phyloP scores from a whole-genome alignment of 176 grass and related monocot genomes.

The Hsuehochloa calcarea region DNA sequence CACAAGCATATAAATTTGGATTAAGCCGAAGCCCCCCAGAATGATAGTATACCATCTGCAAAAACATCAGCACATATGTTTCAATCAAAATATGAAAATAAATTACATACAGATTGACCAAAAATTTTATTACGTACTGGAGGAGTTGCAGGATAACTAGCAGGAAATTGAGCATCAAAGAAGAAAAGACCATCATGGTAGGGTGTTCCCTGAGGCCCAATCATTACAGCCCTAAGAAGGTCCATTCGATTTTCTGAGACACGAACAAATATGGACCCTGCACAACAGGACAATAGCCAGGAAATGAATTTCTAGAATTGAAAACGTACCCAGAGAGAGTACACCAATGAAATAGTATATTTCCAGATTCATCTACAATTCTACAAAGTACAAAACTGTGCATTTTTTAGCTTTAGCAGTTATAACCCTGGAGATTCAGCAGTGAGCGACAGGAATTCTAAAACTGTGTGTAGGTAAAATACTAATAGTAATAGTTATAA shows the following conservation, averaged over 20 bases:
- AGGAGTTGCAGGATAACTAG: constrained; percentile 63
- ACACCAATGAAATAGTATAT: not conserved
- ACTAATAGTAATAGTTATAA: too few relatives aligned
- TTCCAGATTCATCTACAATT: not conserved
- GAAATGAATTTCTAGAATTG: not conserved
- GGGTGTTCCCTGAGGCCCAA: constrained; percentile 82
- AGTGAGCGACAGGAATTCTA: not conserved
- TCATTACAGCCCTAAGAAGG: constrained; percentile 83
- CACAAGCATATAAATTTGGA: constrained; percentile 82
- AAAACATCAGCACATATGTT: constrained; percentile 14
- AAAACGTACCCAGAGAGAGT: not conserved
- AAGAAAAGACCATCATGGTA: constrained; percentile 98
- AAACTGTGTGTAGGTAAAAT: not conserved
- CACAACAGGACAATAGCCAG: constrained; percentile 5
- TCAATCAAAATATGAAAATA: constrained; percentile 22
- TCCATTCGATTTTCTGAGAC: constrained; percentile 83
- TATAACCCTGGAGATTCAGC: not conserved
- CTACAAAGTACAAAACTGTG: not conserved
- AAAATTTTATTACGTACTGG: constrained; percentile 51
- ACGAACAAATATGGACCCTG: constrained; percentile 77
- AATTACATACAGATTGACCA: not conserved
- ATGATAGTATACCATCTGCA: constrained; percentile 72
- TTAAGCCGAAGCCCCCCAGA: constrained; percentile 77
- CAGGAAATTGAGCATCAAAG: constrained; percentile 78
- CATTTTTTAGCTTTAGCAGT: not conserved